A percentile compares a stretch with the other conserved stretches of the same genome.
These are phyloP conservation scores for Kwoniella newhampshirensis DNA, from an alignment of 768 basidiomycete genomes.

Conservation along the genomic window DNA sequence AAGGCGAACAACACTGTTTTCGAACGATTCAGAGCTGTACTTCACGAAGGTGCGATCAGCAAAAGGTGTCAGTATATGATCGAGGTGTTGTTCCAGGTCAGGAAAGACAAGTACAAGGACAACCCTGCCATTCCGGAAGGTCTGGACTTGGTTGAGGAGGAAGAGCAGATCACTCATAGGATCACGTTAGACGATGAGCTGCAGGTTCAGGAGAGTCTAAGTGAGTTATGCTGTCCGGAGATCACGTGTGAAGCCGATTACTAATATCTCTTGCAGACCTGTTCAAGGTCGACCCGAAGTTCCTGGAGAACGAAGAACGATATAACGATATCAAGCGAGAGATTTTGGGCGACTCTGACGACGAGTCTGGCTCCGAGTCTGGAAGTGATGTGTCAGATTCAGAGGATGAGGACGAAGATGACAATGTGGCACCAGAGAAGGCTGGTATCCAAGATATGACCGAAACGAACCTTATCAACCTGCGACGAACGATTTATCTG, in stretches of 20 bases:
- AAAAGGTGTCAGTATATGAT: conserved; percentile 99
- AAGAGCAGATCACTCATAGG: conserved; percentile 95
- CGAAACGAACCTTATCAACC: conserved; percentile 90
- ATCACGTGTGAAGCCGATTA: not conserved
- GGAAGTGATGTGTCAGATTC: conserved; percentile 60
- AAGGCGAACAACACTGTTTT: conserved; percentile 93
- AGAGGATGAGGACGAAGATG: conserved; percentile 64
- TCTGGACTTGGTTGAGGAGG: conserved; percentile 93
- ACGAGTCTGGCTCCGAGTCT: conserved; percentile 60
- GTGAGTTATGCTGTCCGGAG: conserved; percentile 59
- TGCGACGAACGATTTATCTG: conserved; percentile 89
- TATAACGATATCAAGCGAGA: conserved; percentile 88
- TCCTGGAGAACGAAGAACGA: conserved; percentile 85
- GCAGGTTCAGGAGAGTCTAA: conserved; percentile 89
- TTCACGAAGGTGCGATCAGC: conserved; percentile 92
- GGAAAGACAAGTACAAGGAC: conserved; percentile 99
- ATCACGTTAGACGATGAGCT: conserved; percentile 89
- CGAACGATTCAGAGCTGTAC: conserved; percentile 92
- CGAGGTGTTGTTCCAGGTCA: conserved; percentile 96
- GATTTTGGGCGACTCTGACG: conserved; percentile 75
- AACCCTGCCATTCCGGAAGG: conserved; percentile 94
- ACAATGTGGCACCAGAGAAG: conserved; percentile 64
- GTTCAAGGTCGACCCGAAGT: conserved; percentile 90
- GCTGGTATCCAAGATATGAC: conserved; percentile 92
- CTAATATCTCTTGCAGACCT: conserved; percentile 62